Percentiles rank a stretch among this genome's conserved stretches.
Evolutionary conservation across 2,329 filamentous ascomycete genomes (phyloP).

Genomic region (Lizonia empirigonia): DNA sequence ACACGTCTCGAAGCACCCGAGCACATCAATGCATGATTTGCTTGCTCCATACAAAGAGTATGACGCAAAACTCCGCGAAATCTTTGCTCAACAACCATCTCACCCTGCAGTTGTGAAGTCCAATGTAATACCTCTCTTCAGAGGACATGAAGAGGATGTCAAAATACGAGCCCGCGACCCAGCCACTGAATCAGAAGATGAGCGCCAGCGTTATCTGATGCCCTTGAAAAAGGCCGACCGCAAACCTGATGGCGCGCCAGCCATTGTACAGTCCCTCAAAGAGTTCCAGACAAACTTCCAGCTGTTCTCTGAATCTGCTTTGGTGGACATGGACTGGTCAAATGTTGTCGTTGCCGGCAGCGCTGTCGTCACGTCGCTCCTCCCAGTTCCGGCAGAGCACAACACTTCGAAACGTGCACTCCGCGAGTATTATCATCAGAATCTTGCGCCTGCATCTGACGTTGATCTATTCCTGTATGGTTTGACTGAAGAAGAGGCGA

Average conservation of each 20-base stretch:
- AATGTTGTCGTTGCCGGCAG: slow-evolving; percentile 84
- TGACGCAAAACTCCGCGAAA: slow-evolving; percentile 68
- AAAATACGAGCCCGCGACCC: slow-evolving; percentile 67
- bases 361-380: slow-evolving; percentile 76
- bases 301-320: slow-evolving; percentile 78
- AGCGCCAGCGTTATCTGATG: slow-evolving; percentile 73
- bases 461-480: slow-evolving; percentile 87
- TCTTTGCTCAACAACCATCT: slow-evolving; percentile 71
- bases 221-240: slow-evolving; percentile 66
- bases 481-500: slow-evolving; percentile 74
- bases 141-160: slow-evolving; percentile 58
- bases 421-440: slow-evolving; percentile 75
- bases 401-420: slow-evolving; percentile 49
- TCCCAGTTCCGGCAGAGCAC: slow-evolving; percentile 65
- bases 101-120: slow-evolving; percentile 64
- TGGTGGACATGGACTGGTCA: slow-evolving; percentile 78
- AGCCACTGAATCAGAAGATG: slow-evolving; percentile 61
- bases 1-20: slow-evolving; percentile 62
- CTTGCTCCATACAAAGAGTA: slow-evolving; percentile 70
- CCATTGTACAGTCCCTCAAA: slow-evolving; percentile 68
- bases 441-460: slow-evolving; percentile 81
- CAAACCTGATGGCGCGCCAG: slow-evolving; percentile 65
- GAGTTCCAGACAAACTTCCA: slow-evolving; percentile 81
- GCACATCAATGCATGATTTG: slow-evolving; percentile 62
- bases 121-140: slow-evolving; percentile 72